Base-by-base conservation (phyloP, 352 stramenopile genomes). In the Phytophthora pinifolia region DNA sequence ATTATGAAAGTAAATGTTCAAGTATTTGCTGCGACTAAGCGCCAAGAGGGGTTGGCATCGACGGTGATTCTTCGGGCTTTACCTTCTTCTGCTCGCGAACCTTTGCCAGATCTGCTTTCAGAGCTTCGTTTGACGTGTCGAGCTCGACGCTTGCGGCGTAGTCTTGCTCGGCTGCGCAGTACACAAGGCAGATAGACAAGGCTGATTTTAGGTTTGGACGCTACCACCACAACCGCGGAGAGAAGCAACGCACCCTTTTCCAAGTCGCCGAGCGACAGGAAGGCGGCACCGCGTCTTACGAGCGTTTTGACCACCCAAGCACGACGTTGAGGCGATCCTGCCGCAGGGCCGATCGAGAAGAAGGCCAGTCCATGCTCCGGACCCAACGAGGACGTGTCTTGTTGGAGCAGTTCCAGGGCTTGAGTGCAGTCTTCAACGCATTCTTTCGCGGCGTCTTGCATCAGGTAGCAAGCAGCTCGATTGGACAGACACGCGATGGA, bases 401-500 rank as follows among this genome's bases (percentile, higher is more conserved):
- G 68, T 54, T 91, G 79, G 2, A 94, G 52, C 10, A 92, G 43
- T 30, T 70, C 57, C 6, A 94, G 59, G 0, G 83, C 81, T 14
- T 25, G 38, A 3, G 74, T 69, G 45, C 81, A 94, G 54, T 94
- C 83, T 41, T 76, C 37, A 12, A 90, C 53, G 29, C 81, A 94
- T 43, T 71, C 31, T 27, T 67, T 54, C 1, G 63, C 62, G n/a
- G 74, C 62, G n/a, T 81, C 53, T n/a, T 69, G 62, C 29, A 83
- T 58, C 25, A 92, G 45, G 14, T 75, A 84, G 33, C 81, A 91
- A 10, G 78, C 78, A 13, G 83, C 83, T 32, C 83, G 78, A 49
- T 93, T 93, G 9, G 83, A 90, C 6, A 94, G 54, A 38, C 77
- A 89, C 15, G 81, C 75, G 27, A 93, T 76, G 6, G 80, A 87